Evolutionary conservation across 2,329 filamentous ascomycete genomes (phyloP), one percentile per base, ranked within the genome.

Genomic region (Colletotrichum musicola): DNA sequence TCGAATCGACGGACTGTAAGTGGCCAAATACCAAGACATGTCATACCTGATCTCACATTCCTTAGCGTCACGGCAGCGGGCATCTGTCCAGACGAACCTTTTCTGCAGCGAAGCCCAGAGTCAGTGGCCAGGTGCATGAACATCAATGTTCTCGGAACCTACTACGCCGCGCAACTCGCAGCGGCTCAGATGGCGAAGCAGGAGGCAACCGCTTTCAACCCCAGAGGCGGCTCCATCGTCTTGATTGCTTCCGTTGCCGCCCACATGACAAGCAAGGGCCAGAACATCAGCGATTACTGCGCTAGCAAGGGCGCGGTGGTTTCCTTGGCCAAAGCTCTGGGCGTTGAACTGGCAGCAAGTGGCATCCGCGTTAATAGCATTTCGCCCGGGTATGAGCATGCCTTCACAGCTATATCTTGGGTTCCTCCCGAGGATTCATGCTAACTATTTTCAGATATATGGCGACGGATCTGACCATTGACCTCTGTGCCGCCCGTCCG

Each of bases 231-330:
- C 3, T 77, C 75, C 1, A 77, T 79, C 40, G 74, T 79, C 12
- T 59, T 77, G 61, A 78, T 79, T 58, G 77, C 75, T 5, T 80
- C 77, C 4, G 77, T 78, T 49, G 73, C 78, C 9, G 76, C 77
- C 0, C 72, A 77, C 44, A 69, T 73, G 9, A 74, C 76, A 5
- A 77, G 74, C 60, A 76, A 76, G 35, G 76, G 72, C 13, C 77
- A 79, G 62, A 67, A 54, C 10, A 77, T 73, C 0, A 78, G 76
- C 62, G 77, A 77, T 18, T 86, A 86, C 71, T 82, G 80, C 61
- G 81, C 83, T 2, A 81, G 78, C 49, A 86, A 86, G 71, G 81
- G 81, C 10, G 84, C 82, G 0, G 82, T 84, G 6, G 75, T 81
- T 10, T 76, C 80, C 49, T 75, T 87, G 51, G 85, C 83, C 7